Percentiles rank a stretch among this genome's conserved stretches.
These are phyloP conservation scores for Beauveria asiatica DNA, from an alignment of 2,329 filamentous ascomycete genomes.

Conservation along the genomic window DNA sequence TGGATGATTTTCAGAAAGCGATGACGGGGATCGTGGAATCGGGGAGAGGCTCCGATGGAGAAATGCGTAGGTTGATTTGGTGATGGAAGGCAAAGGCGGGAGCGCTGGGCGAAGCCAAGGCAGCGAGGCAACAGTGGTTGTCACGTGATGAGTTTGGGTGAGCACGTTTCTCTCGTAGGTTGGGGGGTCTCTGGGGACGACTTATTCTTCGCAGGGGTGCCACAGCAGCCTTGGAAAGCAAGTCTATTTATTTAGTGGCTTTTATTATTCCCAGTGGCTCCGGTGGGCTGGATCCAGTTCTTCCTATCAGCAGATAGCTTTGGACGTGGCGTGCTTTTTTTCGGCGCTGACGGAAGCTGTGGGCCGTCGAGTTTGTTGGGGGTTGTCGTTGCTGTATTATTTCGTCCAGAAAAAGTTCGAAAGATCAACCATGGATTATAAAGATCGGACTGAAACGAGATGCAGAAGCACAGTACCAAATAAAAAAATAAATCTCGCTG, in stretches of 20 bases:
- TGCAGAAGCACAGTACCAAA: not conserved
- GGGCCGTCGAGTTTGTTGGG: not conserved
- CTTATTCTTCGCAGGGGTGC: not conserved
- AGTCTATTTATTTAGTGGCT: not conserved
- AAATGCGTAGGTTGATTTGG: slow-evolving; percentile 7
- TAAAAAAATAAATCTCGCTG: not conserved
- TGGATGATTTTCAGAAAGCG: slow-evolving; percentile 31
- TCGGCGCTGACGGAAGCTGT: not conserved
- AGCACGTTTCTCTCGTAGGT: not conserved
- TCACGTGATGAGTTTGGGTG: not conserved
- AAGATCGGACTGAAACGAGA: not conserved
- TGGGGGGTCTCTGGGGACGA: slow-evolving; percentile 6
- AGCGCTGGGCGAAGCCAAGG: not conserved
- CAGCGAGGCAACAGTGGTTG: not conserved
- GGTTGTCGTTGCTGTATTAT: too few relatives aligned
- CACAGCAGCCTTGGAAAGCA: not conserved
- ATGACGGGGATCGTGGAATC: slow-evolving; percentile 8
- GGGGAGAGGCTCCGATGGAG: slow-evolving; percentile 10
- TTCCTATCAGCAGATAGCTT: not conserved
- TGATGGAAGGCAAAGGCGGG: slow-evolving; percentile 9
- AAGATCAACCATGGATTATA: too few relatives aligned
- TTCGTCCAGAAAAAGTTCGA: too few relatives aligned
- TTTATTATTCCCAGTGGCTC: not conserved
- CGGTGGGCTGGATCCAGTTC: not conserved
- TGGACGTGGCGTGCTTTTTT: slow-evolving; percentile 3